Percentiles rank a stretch among this genome's conserved stretches.
phyloP scores from a whole-genome alignment of 768 basidiomycete species.

The Suillus occidentalis region DNA sequence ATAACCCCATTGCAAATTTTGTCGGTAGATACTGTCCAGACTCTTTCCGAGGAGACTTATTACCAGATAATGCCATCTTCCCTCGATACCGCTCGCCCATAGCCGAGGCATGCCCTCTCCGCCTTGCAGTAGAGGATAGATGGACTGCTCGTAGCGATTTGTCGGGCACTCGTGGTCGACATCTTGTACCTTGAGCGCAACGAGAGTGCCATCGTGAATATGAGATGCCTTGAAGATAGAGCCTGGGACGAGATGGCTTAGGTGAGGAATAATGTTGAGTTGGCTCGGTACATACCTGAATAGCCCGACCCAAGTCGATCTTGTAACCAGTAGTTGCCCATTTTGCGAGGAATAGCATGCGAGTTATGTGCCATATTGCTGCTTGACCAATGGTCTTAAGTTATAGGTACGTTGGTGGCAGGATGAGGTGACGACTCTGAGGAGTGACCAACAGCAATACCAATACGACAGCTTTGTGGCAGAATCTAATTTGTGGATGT shows the following conservation, averaged over 20 bases:
- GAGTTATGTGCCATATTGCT: conserved; percentile 14
- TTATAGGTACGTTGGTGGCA: not conserved
- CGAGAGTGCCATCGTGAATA: conserved; percentile 54
- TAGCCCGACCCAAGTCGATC: conserved; percentile 69
- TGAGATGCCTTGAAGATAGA: conserved; percentile 67
- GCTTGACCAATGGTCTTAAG: not conserved
- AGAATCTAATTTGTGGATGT: not conserved
- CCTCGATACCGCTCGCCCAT: conserved; percentile 59
- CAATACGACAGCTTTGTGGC: not conserved
- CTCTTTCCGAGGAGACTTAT: conserved; percentile 74
- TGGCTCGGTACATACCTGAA: conserved; percentile 50
- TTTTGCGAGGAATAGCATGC: conserved; percentile 31
- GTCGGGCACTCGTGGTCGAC: conserved; percentile 74
- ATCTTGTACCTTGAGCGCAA: conserved; percentile 74
- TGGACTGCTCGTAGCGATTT: conserved; percentile 65
- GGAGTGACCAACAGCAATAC: not conserved
- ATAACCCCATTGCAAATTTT: conserved; percentile 41
- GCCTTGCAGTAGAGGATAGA: conserved; percentile 73
- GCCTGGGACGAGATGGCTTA: conserved; percentile 41
- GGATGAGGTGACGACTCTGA: not conserved
- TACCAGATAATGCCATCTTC: conserved; percentile 69
- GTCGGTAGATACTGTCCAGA: conserved; percentile 60
- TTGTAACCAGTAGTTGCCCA: conserved; percentile 64
- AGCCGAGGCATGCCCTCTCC: conserved; percentile 72
- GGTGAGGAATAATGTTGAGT: conserved; percentile 3